Percentiles rank a stretch among this genome's conserved stretches.
These are phyloP conservation scores for Solanum acaule DNA, from an alignment of 257 asterid genomes.

Conservation along the genomic window DNA sequence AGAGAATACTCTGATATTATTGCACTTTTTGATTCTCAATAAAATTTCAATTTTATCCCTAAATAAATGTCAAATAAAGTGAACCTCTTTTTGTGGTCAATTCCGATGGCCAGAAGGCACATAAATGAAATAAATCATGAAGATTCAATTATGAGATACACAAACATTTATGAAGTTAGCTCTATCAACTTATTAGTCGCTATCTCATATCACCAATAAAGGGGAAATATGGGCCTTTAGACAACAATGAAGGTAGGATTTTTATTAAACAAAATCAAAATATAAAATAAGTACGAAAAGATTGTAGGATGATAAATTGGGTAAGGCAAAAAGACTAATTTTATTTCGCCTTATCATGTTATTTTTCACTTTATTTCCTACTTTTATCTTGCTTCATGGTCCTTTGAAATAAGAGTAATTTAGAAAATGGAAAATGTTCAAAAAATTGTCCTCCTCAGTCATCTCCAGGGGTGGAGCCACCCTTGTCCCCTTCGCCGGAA, in stretches of 20 bases:
- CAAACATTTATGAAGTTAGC: not conserved
- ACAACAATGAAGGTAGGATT: not conserved
- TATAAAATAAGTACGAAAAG: not conserved
- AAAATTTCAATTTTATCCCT: not conserved
- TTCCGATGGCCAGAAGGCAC: not conserved
- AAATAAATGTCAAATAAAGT: not conserved
- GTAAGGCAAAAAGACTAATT: not conserved
- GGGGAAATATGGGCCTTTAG: not conserved
- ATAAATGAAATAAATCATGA: not conserved
- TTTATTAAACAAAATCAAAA: too few relatives aligned
- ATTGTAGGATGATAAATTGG: not conserved
- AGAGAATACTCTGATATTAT: not conserved
- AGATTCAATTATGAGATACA: not conserved
- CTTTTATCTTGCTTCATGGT: not conserved
- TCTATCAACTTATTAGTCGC: not conserved
- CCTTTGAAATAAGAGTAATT: not conserved
- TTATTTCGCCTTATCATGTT: not conserved
- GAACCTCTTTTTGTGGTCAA: not conserved
- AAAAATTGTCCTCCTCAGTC: too few relatives aligned
- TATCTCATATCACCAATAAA: not conserved
- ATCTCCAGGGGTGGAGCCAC: too few relatives aligned
- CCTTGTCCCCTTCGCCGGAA: too few relatives aligned
- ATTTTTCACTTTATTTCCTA: too few relatives aligned
- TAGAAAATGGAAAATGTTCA: too few relatives aligned
- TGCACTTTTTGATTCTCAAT: not conserved